phyloP scores from a whole-genome alignment of 2,329 filamentous ascomycete genomes.

The Neonectria coccinea region DNA sequence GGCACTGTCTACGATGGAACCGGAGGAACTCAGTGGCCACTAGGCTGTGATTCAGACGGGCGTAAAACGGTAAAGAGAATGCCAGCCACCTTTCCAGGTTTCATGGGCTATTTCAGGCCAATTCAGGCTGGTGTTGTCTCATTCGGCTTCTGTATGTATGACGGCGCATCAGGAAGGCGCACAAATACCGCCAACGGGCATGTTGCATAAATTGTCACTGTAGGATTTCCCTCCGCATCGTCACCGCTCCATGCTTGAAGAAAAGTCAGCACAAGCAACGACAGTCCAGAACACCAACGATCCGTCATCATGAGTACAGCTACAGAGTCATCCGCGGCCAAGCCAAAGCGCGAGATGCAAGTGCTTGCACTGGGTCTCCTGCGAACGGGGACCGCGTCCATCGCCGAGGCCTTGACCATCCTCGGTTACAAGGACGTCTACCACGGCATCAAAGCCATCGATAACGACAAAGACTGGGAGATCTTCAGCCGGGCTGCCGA shows the following conservation, averaged over 20 bases:
- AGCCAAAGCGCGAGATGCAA: constrained; percentile 42
- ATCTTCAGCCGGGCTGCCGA: constrained; percentile 47
- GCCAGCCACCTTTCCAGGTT: neutral
- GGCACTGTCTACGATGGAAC: neutral
- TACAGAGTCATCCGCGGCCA: neutral
- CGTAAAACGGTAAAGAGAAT: neutral
- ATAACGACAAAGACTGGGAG: constrained; percentile 40
- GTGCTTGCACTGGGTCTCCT: constrained; percentile 48
- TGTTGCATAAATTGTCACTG: neutral
- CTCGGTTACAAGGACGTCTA: constrained; percentile 51
- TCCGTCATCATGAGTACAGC: neutral
- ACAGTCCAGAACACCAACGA: neutral
- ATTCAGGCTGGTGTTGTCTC: neutral
- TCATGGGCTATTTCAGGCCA: neutral
- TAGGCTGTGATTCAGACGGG: neutral
- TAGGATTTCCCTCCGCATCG: neutral
- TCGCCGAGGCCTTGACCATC: constrained; percentile 48
- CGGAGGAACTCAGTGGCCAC: neutral
- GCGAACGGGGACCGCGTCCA: constrained; percentile 51
- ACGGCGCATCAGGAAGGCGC: too few relatives aligned
- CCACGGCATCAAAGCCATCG: constrained; percentile 45
- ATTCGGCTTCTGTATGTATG: too few relatives aligned
- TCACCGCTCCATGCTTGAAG: neutral
- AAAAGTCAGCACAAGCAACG: neutral
- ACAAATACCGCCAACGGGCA: too few relatives aligned